These are phyloP conservation scores for Glonium stellatum DNA, from an alignment of 495 filamentous ascomycete genomes.

Conservation along the genomic window DNA sequence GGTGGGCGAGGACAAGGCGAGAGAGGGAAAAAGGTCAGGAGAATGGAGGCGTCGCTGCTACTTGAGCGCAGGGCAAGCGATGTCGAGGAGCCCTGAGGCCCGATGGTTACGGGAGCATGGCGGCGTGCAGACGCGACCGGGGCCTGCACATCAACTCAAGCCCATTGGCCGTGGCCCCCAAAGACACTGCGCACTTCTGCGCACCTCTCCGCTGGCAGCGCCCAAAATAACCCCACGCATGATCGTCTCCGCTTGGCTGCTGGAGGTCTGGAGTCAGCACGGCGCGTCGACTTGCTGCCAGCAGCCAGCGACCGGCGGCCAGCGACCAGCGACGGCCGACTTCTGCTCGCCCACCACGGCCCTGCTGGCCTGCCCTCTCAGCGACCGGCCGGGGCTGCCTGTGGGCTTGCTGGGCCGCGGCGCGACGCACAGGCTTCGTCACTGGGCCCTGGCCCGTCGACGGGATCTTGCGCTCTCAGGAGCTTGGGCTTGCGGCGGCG, in stretches of 20 bases:
- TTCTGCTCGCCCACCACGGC: slow-evolving; percentile 4
- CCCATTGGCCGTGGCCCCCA: slow-evolving; percentile 1
- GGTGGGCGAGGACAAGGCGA: background rate
- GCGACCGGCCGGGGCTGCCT: background rate
- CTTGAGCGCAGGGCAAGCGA: slow-evolving; percentile 4
- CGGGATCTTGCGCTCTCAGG: background rate
- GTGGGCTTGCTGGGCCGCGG: background rate
- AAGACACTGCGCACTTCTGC: background rate
- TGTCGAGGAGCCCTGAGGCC: background rate
- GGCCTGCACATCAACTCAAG: background rate
- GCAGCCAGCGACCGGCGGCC: background rate
- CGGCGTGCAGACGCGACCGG: slow-evolving; percentile 1
- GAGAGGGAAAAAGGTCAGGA: slow-evolving; percentile 3
- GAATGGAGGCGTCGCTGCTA: slow-evolving; percentile 7
- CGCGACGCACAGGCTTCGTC: background rate
- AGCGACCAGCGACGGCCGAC: background rate
- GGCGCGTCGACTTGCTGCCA: background rate
- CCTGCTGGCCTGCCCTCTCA: background rate
- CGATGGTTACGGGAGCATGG: background rate
- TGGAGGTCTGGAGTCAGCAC: background rate
- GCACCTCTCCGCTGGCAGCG: background rate
- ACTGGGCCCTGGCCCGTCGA: background rate
- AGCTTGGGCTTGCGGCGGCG: background rate
- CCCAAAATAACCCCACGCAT: slow-evolving; percentile 28
- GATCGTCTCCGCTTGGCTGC: slow-evolving; percentile 7